Evolutionary conservation across 306 rosid genomes (phyloP).

Genomic region (Lathyrus aphaca): DNA sequence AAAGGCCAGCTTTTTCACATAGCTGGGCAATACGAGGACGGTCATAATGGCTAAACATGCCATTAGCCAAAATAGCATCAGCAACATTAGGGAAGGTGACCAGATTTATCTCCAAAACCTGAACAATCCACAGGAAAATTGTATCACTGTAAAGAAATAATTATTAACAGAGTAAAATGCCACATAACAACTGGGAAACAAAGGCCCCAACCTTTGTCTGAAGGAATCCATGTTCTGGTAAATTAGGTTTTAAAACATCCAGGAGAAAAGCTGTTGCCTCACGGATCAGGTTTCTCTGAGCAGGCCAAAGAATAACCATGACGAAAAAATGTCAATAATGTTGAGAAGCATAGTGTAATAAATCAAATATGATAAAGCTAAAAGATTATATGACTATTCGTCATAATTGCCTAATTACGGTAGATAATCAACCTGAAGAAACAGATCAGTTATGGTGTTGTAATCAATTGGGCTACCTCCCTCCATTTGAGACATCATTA

Average conservation of each 20-base stretch:
- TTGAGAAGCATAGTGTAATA: slow-evolving; percentile 3
- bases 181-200: slow-evolving; percentile 20
- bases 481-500: slow-evolving; percentile 99
- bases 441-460: slow-evolving; percentile 97
- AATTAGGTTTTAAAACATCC: slow-evolving; percentile 96
- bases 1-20: slow-evolving; percentile 97
- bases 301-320: slow-evolving; percentile 34
- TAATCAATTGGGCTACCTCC: slow-evolving; percentile 99
- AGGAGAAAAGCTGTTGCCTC: slow-evolving; percentile 98
- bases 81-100: slow-evolving; percentile 99
- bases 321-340: slow-evolving; percentile 21
- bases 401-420: slow-evolving; percentile 29
- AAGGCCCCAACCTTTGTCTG: slow-evolving; percentile 78
- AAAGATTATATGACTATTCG: slow-evolving; percentile 23
- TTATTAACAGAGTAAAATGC: slow-evolving; percentile 5
- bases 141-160: slow-evolving; percentile 34
- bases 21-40: slow-evolving; percentile 98
- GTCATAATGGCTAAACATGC: slow-evolving; percentile 99
- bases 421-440: slow-evolving; percentile 80
- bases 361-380: slow-evolving; percentile 24
- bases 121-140: slow-evolving; percentile 38
- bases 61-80: slow-evolving; percentile 97
- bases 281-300: slow-evolving; percentile 95
- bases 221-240: slow-evolving; percentile 90
- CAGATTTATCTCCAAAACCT: slow-evolving; percentile 98